Base-by-base conservation (phyloP, 2,329 filamentous ascomycete genomes). In the Penicillium sp. region DNA sequence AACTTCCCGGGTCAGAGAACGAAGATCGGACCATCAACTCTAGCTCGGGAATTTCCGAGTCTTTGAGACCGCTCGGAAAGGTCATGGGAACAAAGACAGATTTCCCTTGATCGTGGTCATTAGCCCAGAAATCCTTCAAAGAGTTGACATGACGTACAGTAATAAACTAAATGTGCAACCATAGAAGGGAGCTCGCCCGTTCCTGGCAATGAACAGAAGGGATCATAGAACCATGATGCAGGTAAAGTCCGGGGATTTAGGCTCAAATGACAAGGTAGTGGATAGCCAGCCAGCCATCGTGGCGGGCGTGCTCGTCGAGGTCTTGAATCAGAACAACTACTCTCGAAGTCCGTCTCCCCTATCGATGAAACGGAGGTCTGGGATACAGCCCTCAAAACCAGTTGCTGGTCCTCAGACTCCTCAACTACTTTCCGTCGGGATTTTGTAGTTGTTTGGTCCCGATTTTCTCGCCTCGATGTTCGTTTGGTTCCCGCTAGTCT, bases 61-160 rank as follows among this genome's bases (percentile, higher is more conserved):
- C 60, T 56, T 63, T 69, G 35, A 59, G 56, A 41, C 72, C 72
- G 35, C 67, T 67, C 7, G 73, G 68, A 50, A 75, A 76, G 1
- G 73, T 76, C 64, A 73, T 69, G 6, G 74, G 73, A 29, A 76
- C 64, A 53, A 75, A 71, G 11, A 73, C 64, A 27, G 63, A 59
- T 60, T 69, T 69, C 58, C 68, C 72, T 64, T 50, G n/a, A 54
- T 14, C 40, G 12, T 52, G 35, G 9, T n/a, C 18, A 60, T 68
- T 51, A 67, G 62, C 50, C 45, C 29, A 3, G 7, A 14, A 8
- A 23, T 18, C 12, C 7, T n/a, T 5, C 8, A 5, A 20, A 25
- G 20, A n/a, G 6, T 43, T 27, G 20, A 20, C 23, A 43, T 14
- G 11, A 63, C 72, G 64, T 60, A 74, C 73, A 73, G 52, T 74